Base-by-base conservation (phyloP, 306 rosid genomes). In the Leucaena leucocephala region DNA sequence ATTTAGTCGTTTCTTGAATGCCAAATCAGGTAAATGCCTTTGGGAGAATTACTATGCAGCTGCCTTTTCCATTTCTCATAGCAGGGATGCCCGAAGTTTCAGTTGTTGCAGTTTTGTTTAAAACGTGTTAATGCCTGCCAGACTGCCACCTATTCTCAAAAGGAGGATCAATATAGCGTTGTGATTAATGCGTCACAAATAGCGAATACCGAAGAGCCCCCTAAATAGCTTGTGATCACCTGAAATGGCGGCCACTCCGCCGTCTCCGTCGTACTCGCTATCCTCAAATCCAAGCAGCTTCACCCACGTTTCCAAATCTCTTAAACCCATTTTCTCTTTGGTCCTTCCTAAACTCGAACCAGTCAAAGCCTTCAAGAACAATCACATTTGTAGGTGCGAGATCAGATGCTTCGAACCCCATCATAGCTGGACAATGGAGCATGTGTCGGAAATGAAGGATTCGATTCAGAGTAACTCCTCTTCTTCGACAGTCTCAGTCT, bases 241-340 rank as follows among this genome's bases (percentile, higher is more conserved):
- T 77, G 82, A 69, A 68, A 91, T 91, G 97, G 91, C 90, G 87
- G 94, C 96, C 68, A 82, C 83, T 79, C 88, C 85, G 74, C 71
- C 83, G 4, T 75, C 77, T 77, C 87, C 80, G 36, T 78, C 84
- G 7, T 71, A 85, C 2, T 85, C 84, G 67, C 1, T 70, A 5
- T 36, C 59, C 82, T 43, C 74, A 45, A 86, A 40, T 84, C 75
- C 80, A 80, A 71, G 22, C 27, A n/a, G 16, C 45, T 39, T 72
- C 68, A 7, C 74, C 2, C 38, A 34, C 21, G 0, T 46, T 35
- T 50, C 71, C 62, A 85, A 81, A 69, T 48, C 46, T 62, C 79
- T 76, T 52, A 79, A 49, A 50, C 73, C 42, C 82, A 74, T 78
- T 39, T 76, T 71, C 69, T 49, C 82, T 69, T 75, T 59, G 12